phyloP scores from a whole-genome alignment of 164 flowering plant species.

The Houttuynia cordata region DNA sequence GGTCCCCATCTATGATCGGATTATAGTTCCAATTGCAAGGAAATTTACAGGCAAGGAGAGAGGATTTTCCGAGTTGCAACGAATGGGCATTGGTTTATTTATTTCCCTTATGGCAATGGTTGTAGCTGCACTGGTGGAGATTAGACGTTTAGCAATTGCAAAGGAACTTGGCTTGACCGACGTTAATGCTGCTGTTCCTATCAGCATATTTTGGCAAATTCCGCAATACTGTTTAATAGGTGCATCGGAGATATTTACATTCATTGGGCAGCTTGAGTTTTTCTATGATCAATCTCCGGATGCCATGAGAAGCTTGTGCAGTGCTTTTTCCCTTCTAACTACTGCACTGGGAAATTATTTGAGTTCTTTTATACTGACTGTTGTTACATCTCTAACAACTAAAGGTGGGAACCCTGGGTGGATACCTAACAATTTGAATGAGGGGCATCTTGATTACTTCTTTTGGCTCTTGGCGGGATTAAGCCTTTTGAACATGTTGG shows the following conservation, averaged over 20 bases:
- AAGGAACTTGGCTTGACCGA: conserved; percentile 34
- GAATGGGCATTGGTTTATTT: conserved; percentile 85
- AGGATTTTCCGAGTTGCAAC: conserved; percentile 74
- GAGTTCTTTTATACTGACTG: conserved; percentile 49
- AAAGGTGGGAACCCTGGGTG: conserved; percentile 44
- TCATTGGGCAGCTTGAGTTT: conserved; percentile 67
- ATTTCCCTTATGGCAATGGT: conserved; percentile 60
- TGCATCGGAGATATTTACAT: conserved; percentile 52
- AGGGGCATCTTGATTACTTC: conserved; percentile 65
- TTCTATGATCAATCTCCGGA: conserved; percentile 78
- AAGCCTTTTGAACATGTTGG: conserved; percentile 40
- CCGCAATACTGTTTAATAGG: conserved; percentile 74
- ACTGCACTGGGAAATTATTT: conserved; percentile 52
- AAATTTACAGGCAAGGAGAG: conserved; percentile 60
- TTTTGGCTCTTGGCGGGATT: conserved; percentile 68
- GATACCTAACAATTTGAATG: conserved; percentile 60
- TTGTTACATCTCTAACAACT: conserved; percentile 44
- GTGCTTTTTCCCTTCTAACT: conserved; percentile 48
- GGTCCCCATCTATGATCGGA: conserved; percentile 72
- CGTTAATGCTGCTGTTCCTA: conserved; percentile 33
- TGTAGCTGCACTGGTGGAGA: conserved; percentile 76
- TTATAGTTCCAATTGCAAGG: conserved; percentile 66
- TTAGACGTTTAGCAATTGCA: conserved; percentile 43
- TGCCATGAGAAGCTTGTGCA: conserved; percentile 67
- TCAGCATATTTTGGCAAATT: conserved; percentile 63